Evolutionary conservation across 2,329 filamentous ascomycete species (phyloP).

Genomic region (Apiospora aurea): DNA sequence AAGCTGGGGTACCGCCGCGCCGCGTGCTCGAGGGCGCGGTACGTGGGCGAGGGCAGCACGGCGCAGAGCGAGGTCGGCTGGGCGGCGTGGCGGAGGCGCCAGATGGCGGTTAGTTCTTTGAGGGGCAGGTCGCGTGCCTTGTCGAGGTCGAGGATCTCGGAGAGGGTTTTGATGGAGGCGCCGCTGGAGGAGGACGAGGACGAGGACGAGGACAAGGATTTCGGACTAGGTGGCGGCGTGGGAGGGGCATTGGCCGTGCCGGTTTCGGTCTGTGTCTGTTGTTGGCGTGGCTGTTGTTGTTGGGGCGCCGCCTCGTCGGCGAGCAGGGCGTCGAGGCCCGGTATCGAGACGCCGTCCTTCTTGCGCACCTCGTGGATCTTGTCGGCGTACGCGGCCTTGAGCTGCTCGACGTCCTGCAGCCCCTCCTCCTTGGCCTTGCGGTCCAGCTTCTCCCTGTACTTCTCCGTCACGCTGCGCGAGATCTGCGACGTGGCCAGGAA

Average conservation of each 20-base stretch:
- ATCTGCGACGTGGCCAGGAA: slow-evolving; percentile 83
- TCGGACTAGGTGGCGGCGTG: slow-evolving; percentile 30
- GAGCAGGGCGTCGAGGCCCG: slow-evolving; percentile 43
- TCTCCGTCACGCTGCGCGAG: slow-evolving; percentile 75
- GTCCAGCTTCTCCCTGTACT: slow-evolving; percentile 86
- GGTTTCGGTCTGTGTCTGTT: slow-evolving; percentile 44
- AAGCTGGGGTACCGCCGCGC: slow-evolving; percentile 85
- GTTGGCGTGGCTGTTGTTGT: slow-evolving; percentile 30
- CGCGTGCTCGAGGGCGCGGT: slow-evolving; percentile 71
- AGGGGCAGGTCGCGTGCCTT: slow-evolving; percentile 77
- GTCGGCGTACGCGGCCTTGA: slow-evolving; percentile 84
- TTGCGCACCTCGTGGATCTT: slow-evolving; percentile 78
- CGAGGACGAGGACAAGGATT: slow-evolving; percentile 26
- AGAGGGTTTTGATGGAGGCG: slow-evolving; percentile 53
- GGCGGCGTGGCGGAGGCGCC: slow-evolving; percentile 84
- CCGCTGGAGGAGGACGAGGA: slow-evolving; percentile 22
- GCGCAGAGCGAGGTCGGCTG: slow-evolving; percentile 83
- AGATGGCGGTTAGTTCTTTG: slow-evolving; percentile 86
- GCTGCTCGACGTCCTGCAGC: slow-evolving; percentile 72
- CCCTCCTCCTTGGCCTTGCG: slow-evolving; percentile 80
- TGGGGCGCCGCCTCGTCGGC: slow-evolving; percentile 36
- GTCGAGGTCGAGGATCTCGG: slow-evolving; percentile 73
- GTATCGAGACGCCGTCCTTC: slow-evolving; percentile 64
- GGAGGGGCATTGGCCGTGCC: slow-evolving; percentile 33
- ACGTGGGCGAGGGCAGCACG: slow-evolving; percentile 76